Evolutionary conservation across 1,139 yeast genomes (phyloP).

Genomic region (Pichia sp.): DNA sequence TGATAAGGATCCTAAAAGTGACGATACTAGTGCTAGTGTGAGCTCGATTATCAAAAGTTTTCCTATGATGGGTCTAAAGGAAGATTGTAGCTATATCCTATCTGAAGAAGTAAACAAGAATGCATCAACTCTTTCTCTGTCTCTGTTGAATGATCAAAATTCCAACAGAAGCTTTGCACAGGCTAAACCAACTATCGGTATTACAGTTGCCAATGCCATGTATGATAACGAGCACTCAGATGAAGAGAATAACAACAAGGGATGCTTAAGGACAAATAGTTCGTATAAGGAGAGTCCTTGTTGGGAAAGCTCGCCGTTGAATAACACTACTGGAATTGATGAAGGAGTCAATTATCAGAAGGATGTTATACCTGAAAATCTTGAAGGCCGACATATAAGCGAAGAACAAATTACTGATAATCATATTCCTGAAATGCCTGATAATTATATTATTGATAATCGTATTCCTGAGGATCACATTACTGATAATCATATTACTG

Average conservation of each 20-base stretch:
- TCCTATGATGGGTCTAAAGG: constrained; percentile 9
- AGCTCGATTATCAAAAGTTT: not conserved
- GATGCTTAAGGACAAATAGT: not conserved
- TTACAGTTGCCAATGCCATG: not conserved
- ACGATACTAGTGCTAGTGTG: not conserved
- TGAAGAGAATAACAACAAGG: not conserved
- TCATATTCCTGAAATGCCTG: too few relatives aligned
- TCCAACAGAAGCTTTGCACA: not conserved
- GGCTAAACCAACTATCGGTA: not conserved
- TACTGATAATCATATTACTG: not conserved
- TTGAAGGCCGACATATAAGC: too few relatives aligned
- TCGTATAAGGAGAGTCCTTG: not conserved
- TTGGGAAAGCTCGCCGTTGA: too few relatives aligned
- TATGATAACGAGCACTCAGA: not conserved
- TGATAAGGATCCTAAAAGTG: not conserved
- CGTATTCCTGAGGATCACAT: not conserved
- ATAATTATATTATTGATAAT: too few relatives aligned
- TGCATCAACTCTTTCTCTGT: constrained; percentile 5
- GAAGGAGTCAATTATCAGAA: too few relatives aligned
- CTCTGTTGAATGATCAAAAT: constrained; percentile 1
- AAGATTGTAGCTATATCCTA: constrained; percentile 21
- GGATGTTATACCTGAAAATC: too few relatives aligned
- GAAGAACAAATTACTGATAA: too few relatives aligned
- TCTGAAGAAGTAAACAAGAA: constrained; percentile 18
- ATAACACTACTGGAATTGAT: too few relatives aligned